Conservation (phyloP, 2,329 filamentous ascomycete genomes). For the Fusarium subtropicale region DNA sequence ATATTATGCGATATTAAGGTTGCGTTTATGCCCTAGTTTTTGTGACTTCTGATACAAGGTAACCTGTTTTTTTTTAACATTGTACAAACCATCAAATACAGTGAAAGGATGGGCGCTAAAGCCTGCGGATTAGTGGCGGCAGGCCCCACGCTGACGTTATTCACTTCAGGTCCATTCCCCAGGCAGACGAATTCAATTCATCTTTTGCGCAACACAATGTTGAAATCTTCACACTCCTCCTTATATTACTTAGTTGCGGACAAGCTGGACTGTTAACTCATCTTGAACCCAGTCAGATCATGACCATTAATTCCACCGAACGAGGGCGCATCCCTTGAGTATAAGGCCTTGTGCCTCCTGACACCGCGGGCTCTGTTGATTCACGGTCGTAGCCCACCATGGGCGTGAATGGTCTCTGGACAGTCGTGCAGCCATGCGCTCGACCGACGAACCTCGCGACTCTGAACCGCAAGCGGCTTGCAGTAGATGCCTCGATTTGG, state of each 20-base stretch:
- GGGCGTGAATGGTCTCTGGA: constrained; percentile 99
- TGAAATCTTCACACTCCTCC: background rate
- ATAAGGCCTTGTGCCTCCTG: constrained; percentile 17
- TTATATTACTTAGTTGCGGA: background rate
- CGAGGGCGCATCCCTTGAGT: constrained; percentile 41
- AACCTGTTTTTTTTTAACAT: no score
- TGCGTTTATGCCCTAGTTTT: no score
- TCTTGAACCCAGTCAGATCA: constrained; percentile 6
- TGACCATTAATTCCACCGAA: constrained; percentile 18
- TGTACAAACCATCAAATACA: no score
- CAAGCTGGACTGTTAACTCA: background rate
- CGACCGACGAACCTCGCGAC: constrained; percentile 96
- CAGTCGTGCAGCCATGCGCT: constrained; percentile 92
- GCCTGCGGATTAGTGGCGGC: constrained; percentile 28
- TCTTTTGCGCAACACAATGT: background rate
- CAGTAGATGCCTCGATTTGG: constrained; percentile 98
- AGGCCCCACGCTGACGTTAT: constrained; percentile 46
- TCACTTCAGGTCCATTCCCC: background rate
- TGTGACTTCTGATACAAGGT: no score
- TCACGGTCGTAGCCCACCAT: constrained; percentile 61
- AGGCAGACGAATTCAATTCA: constrained; percentile 14
- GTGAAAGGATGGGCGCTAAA: background rate
- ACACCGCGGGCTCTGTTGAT: background rate
- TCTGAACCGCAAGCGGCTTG: constrained; percentile 94
- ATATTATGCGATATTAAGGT: no score